phyloP scores from a whole-genome alignment of 2,329 filamentous ascomycete species.

The Diaporthe sp. region DNA sequence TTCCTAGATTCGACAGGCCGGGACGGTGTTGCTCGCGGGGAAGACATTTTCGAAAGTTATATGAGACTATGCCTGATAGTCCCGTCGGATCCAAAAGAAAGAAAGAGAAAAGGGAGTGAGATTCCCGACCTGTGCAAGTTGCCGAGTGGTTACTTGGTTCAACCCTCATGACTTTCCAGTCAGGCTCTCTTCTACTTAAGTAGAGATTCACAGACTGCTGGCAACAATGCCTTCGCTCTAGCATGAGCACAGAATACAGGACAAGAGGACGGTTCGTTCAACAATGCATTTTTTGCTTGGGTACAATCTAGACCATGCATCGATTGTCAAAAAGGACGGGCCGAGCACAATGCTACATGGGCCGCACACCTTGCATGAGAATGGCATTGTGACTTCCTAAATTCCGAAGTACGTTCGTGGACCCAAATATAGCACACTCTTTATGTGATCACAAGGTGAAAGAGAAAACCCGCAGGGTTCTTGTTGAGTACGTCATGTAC shows the following conservation, averaged over 20 bases:
- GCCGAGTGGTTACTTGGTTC: neutral
- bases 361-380: neutral
- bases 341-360: neutral
- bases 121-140: neutral
- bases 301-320: neutral
- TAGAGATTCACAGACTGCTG: neutral
- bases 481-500: neutral
- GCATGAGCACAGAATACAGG: too few relatives aligned
- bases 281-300: neutral
- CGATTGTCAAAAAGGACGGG: neutral
- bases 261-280: neutral
- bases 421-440: neutral
- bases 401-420: neutral
- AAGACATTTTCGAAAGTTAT: neutral
- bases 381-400: neutral
- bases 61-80: constrained; percentile 11
- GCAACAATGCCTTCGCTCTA: neutral
- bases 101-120: neutral
- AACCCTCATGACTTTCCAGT: too few relatives aligned
- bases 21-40: neutral
- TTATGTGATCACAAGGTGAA: neutral
- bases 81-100: neutral
- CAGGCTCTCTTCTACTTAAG: neutral
- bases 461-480: neutral
- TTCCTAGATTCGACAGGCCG: neutral